Evolutionary conservation across 192 early-diverging fungal species (phyloP), one percentile per base, ranked within the genome.

Genomic region (Dimargaris xerosporica): DNA sequence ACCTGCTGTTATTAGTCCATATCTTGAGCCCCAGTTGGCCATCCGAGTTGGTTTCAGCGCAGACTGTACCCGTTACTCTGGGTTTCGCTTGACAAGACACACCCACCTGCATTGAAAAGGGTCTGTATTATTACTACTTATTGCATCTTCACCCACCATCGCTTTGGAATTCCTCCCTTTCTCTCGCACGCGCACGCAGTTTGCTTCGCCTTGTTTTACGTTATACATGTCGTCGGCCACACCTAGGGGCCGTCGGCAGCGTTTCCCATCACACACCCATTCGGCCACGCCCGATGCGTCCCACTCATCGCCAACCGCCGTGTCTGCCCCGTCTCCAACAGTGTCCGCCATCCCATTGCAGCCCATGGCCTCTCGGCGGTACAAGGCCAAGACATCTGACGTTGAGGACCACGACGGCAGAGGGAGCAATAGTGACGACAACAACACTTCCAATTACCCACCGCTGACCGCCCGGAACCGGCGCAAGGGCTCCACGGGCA

Each of bases 231-330:
- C 34, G 34, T 39, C 34, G 7, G 3, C 34, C 34, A 39, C 34
- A 39, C 34, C 34, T 7, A 39, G 34, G 34, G 54, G 54, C 31
- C 54, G 29, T 31, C 54, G 54, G 23, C 54, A 56, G 54, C 54
- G 54, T 56, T n/a, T 39, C 28, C 54, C 54, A 16, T 29, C 30
- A 39, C n/a, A 28, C 29, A 56, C 26, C 12, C 23, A 29, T 39
- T 29, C 54, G 29, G 31, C 17, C 29, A 34, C 26, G 5, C 12
- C 54, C 34, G 19, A 19, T 39, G 23, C 26, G 26, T 56, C 54
- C 28, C 54, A 28, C 30, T 56, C 54, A n/a, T 39, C 54, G 6
- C 23, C 28, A 10, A 39, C 54, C 54, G 29, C 54, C 7, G 23
- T 10, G 34, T 28, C 28, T 29, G 34, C 26, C 6, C n/a, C 54